Conservation (phyloP, 1,284 basidiomycete species). For the Cryptococcus sp. region DNA sequence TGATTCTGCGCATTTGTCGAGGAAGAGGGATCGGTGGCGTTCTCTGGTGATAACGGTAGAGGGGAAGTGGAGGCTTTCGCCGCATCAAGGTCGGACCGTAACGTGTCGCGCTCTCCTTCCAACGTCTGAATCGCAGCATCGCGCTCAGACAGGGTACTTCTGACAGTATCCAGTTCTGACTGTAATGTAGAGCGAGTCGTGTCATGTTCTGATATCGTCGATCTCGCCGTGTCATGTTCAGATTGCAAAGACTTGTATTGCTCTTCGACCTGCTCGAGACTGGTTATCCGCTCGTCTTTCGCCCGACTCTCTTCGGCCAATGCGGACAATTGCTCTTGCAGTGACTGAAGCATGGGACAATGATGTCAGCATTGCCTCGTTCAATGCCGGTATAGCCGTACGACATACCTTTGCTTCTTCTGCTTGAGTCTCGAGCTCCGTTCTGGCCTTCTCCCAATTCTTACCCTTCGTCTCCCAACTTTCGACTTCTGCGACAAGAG, state of each 20-base stretch:
- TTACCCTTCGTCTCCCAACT: slow-evolving; percentile 34
- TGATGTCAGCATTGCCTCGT: neutral
- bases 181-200: neutral
- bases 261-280: slow-evolving; percentile 4
- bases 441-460: slow-evolving; percentile 30
- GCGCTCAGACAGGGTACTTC: too few species aligned
- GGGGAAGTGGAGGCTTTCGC: neutral
- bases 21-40: too few species aligned
- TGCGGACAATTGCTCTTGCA: slow-evolving; percentile 20
- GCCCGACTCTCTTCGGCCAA: slow-evolving; percentile 20
- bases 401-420: slow-evolving; percentile 27
- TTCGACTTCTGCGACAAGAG: slow-evolving; percentile 35
- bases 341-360: slow-evolving; percentile 1
- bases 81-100: too few species aligned
- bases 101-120: too few species aligned
- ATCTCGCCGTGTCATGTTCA: neutral
- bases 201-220: neutral
- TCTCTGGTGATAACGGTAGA: neutral
- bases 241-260: neutral
- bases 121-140: too few species aligned
- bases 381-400: neutral
- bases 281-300: slow-evolving; percentile 8
- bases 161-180: neutral
- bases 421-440: slow-evolving; percentile 29
- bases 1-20: neutral